These are phyloP conservation scores for Thamnidium elegans DNA, from an alignment of 192 early-diverging fungal species.

Conservation along the genomic window DNA sequence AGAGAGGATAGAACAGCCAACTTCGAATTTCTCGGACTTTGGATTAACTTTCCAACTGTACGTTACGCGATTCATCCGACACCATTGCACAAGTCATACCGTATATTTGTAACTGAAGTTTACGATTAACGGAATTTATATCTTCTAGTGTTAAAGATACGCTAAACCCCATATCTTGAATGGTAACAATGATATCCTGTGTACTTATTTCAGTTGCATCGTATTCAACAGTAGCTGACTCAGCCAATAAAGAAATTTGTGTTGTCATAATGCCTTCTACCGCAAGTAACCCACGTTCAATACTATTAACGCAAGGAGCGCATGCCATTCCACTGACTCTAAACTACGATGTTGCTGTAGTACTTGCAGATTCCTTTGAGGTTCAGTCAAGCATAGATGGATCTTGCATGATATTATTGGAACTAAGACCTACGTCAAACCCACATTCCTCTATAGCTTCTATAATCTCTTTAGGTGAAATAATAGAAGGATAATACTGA, in stretches of 20 bases:
- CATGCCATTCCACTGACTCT: conserved; percentile 90
- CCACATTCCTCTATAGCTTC: conserved; percentile 19
- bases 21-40: conserved; percentile 80
- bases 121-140: not conserved
- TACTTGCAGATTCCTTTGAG: conserved; percentile 50
- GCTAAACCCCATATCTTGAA: conserved; percentile 2
- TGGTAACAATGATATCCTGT: conserved; percentile 12
- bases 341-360: conserved; percentile 59
- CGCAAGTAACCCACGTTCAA: conserved; percentile 60
- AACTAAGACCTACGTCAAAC: conserved; percentile 8
- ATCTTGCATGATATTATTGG: not conserved
- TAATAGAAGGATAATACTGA: conserved; percentile 42
- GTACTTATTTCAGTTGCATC: conserved; percentile 1
- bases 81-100: conserved; percentile 76
- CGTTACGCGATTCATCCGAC: conserved; percentile 43
- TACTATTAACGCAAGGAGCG: conserved; percentile 75
- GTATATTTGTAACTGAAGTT: conserved; percentile 49
- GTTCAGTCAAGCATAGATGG: conserved; percentile 11
- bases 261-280: conserved; percentile 61
- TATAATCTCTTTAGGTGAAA: conserved; percentile 16
- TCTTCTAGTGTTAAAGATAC: not conserved
- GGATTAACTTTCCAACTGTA: conserved; percentile 84
- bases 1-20: too few species aligned
- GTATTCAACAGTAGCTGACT: conserved; percentile 77
- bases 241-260: conserved; percentile 82